These are phyloP conservation scores for Ceratocystis smalleyi DNA, from an alignment of 2,329 filamentous ascomycete genomes.

Conservation along the genomic window DNA sequence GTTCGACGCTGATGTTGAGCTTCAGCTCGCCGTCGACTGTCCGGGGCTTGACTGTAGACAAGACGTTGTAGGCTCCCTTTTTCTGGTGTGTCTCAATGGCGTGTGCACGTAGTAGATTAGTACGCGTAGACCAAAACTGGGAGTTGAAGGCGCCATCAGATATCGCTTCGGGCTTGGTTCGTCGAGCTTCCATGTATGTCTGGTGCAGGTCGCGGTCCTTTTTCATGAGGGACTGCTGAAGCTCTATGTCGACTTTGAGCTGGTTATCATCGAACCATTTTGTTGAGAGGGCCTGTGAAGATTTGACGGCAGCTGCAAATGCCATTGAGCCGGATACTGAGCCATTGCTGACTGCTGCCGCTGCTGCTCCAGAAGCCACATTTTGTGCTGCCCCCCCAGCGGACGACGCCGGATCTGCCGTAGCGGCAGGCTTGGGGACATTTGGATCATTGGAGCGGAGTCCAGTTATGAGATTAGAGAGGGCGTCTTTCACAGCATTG, in stretches of 20 bases:
- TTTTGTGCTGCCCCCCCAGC: slow-evolving; percentile 20
- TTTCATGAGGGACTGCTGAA: slow-evolving; percentile 80
- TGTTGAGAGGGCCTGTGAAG: slow-evolving; percentile 35
- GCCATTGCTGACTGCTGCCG: not conserved
- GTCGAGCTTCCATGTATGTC: slow-evolving; percentile 73
- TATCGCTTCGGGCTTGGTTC: slow-evolving; percentile 71
- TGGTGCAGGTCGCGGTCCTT: slow-evolving; percentile 59
- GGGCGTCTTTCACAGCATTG: slow-evolving; percentile 64
- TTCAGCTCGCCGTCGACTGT: slow-evolving; percentile 59
- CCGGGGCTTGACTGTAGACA: slow-evolving; percentile 74
- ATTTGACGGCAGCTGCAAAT: slow-evolving; percentile 53
- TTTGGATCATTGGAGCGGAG: slow-evolving; percentile 41
- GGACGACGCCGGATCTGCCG: slow-evolving; percentile 20
- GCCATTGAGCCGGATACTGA: slow-evolving; percentile 53
- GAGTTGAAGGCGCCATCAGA: slow-evolving; percentile 66
- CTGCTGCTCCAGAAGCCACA: slow-evolving; percentile 14
- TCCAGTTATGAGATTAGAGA: slow-evolving; percentile 62
- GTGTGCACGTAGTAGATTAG: slow-evolving; percentile 73
- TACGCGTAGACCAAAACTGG: slow-evolving; percentile 87
- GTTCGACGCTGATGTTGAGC: slow-evolving; percentile 75
- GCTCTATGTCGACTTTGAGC: slow-evolving; percentile 59
- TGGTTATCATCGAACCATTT: slow-evolving; percentile 68
- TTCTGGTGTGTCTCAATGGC: slow-evolving; percentile 78
- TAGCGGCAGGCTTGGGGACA: slow-evolving; percentile 33
- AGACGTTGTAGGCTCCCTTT: slow-evolving; percentile 81